Evolutionary conservation across 306 rosid species (phyloP).

Genomic region (Citrullus mucosospermus): DNA sequence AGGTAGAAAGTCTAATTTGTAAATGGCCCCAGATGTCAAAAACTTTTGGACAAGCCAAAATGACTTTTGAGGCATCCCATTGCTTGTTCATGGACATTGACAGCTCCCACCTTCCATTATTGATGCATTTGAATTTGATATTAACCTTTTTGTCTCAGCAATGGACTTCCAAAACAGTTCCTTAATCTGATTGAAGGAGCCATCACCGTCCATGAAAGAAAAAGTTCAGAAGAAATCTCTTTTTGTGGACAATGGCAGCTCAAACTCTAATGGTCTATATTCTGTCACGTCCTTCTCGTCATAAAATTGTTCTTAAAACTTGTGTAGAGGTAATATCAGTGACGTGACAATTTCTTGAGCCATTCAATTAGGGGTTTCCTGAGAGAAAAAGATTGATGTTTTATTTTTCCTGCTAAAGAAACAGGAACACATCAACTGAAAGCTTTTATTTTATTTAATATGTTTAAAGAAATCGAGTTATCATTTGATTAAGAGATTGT

Average conservation of each 20-base stretch:
- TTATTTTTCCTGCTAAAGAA: not conserved
- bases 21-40: not conserved
- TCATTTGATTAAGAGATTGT: not conserved
- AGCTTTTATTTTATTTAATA: too few species aligned
- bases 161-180: not conserved
- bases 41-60: not conserved
- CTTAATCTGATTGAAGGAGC: not conserved
- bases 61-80: not conserved
- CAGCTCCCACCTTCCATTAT: conserved; percentile 2
- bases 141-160: not conserved
- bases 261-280: not conserved
- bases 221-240: not conserved
- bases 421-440: not conserved
- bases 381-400: not conserved
- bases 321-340: not conserved
- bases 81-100: not conserved
- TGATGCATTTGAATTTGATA: not conserved
- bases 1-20: not conserved
- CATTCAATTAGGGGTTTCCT: not conserved
- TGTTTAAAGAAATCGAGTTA: not conserved
- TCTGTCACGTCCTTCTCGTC: not conserved
- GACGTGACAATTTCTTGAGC: not conserved
- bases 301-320: not conserved
- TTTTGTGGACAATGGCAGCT: not conserved
- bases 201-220: not conserved